Conservation (phyloP, 2,329 filamentous ascomycete species). For the Arthrobotrys entomopaga region DNA sequence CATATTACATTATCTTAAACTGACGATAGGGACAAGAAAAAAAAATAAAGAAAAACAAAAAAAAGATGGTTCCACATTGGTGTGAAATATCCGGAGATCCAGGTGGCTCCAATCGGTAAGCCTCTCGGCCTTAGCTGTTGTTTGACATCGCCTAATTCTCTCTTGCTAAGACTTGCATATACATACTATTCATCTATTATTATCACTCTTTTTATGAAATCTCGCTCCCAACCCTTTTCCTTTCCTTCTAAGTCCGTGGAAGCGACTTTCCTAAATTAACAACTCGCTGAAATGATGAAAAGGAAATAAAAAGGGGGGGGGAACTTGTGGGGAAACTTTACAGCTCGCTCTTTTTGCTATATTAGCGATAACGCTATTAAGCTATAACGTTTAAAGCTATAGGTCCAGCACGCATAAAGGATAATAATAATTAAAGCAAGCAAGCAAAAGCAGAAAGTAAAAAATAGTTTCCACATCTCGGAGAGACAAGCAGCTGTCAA, state of each 20-base stretch:
- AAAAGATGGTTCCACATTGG: conserved; percentile 22
- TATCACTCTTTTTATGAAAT: conserved; percentile 33
- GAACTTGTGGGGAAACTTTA: conserved; percentile 26
- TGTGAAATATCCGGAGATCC: conserved; percentile 49
- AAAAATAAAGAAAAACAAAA: conserved; percentile 15
- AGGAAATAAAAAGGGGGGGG: conserved; percentile 18
- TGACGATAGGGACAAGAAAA: background rate
- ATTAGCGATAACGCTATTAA: conserved; percentile 41
- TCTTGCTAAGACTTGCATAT: conserved; percentile 23
- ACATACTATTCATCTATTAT: conserved; percentile 34
- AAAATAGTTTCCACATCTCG: conserved; percentile 25
- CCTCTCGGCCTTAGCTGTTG: conserved; percentile 39
- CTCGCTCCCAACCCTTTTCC: conserved; percentile 22
- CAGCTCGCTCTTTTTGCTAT: conserved; percentile 25
- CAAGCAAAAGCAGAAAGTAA: conserved; percentile 12
- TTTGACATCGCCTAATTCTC: conserved; percentile 52
- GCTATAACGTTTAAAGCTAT: conserved; percentile 6
- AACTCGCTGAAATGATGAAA: background rate
- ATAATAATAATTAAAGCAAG: background rate
- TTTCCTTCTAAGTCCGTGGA: conserved; percentile 50
- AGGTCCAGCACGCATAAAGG: too few species aligned
- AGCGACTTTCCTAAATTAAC: conserved; percentile 54
- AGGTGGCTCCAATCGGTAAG: conserved; percentile 55
- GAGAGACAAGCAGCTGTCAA: conserved; percentile 35
- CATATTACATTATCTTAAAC: too few species aligned